Evolutionary conservation across 345 rosid species (phyloP).

Genomic region (Eucalyptus brandiana): DNA sequence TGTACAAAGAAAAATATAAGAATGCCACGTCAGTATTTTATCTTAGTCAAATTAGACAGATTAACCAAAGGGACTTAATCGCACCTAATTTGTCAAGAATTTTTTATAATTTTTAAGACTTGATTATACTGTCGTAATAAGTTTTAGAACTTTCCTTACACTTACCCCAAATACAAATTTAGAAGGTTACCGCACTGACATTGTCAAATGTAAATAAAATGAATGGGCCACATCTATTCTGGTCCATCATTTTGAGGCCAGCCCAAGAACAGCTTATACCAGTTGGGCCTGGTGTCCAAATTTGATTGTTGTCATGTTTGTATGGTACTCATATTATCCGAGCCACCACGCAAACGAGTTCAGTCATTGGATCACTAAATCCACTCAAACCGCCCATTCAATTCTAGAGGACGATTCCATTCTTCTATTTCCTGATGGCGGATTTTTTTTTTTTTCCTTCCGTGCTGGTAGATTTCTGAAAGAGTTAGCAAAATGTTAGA

Average conservation of each 20-base stretch:
- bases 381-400: neutral
- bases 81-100: neutral
- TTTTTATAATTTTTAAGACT: neutral
- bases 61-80: neutral
- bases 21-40: neutral
- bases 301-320: neutral
- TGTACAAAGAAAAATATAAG: neutral
- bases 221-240: neutral
- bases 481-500: neutral
- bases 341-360: neutral
- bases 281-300: neutral
- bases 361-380: neutral
- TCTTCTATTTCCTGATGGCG: neutral
- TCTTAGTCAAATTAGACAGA: neutral
- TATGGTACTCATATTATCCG: neutral
- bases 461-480: neutral
- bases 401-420: neutral
- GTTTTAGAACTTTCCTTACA: neutral
- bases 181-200: neutral
- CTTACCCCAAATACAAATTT: neutral
- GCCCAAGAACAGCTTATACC: neutral
- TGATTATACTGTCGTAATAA: fast-evolving
- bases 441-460: neutral
- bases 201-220: neutral
- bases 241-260: neutral